phyloP scores from a whole-genome alignment of 768 basidiomycete genomes.

The Naganishia kalamii region DNA sequence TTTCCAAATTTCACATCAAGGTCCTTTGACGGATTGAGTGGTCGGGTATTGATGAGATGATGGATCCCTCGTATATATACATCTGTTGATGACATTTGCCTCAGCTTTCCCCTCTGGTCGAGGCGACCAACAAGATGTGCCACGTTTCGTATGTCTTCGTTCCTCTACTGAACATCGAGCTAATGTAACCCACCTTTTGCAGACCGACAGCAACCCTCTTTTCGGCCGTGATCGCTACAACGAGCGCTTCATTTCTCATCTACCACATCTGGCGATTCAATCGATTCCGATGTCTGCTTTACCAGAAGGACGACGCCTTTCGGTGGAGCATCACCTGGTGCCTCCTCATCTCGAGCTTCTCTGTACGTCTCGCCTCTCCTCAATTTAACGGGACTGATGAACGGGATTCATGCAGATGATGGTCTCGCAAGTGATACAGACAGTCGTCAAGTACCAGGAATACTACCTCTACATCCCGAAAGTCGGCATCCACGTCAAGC shows the following conservation, averaged over 20 bases:
- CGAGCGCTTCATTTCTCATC: constrained; percentile 26
- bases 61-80: no score
- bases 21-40: no score
- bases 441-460: constrained; percentile 36
- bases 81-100: no score
- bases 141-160: background rate
- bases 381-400: no score
- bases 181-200: background rate
- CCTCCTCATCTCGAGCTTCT: background rate
- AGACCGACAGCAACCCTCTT: constrained; percentile 30
- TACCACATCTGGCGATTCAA: constrained; percentile 36
- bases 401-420: constrained; percentile 30
- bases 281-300: constrained; percentile 26
- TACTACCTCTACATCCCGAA: constrained; percentile 32
- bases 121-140: background rate
- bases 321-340: constrained; percentile 24
- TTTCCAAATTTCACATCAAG: no score
- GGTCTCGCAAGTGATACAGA: constrained; percentile 22
- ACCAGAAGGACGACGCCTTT: constrained; percentile 25
- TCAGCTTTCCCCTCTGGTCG: no score
- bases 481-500: constrained; percentile 18
- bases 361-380: constrained; percentile 19
- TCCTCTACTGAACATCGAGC: background rate
- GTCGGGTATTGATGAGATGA: no score
- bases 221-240: constrained; percentile 28